Conservation (phyloP, 164 flowering plant genomes). For the Tetrastigma voinierianum region DNA sequence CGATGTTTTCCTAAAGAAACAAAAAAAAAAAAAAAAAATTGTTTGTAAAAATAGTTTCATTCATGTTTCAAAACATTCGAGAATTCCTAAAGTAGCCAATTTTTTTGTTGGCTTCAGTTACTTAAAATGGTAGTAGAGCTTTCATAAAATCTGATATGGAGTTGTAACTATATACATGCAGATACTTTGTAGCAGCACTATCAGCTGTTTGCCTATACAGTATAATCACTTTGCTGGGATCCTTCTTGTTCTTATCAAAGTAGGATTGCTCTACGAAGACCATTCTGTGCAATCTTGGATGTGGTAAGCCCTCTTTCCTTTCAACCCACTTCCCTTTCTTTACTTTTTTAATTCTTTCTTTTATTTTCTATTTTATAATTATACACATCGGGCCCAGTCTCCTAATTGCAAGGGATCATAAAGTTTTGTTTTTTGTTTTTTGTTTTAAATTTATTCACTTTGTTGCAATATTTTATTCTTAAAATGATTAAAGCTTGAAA, state of each 20-base stretch:
- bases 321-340: no score
- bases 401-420: no score
- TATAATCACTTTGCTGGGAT: slow-evolving; percentile 35
- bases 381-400: no score
- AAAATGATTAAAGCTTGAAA: no score
- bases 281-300: slow-evolving; percentile 39
- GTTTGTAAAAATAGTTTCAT: neutral
- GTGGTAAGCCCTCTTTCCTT: slow-evolving; percentile 35
- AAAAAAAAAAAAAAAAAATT: neutral
- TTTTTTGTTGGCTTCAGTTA: no score
- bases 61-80: neutral
- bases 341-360: no score
- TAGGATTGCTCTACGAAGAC: slow-evolving; percentile 23
- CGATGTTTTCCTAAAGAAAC: no score
- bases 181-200: slow-evolving; percentile 67
- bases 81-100: neutral
- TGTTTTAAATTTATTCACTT: no score
- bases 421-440: no score
- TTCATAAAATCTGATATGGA: neutral
- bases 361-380: no score
- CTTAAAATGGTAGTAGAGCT: no score
- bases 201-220: slow-evolving; percentile 50
- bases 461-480: no score
- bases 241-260: slow-evolving; percentile 34
- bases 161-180: slow-evolving; percentile 30